Percentiles rank a stretch among this genome's conserved stretches.
phyloP scores from a whole-genome alignment of 2,329 filamentous ascomycete genomes.

The Penicillium sp. region DNA sequence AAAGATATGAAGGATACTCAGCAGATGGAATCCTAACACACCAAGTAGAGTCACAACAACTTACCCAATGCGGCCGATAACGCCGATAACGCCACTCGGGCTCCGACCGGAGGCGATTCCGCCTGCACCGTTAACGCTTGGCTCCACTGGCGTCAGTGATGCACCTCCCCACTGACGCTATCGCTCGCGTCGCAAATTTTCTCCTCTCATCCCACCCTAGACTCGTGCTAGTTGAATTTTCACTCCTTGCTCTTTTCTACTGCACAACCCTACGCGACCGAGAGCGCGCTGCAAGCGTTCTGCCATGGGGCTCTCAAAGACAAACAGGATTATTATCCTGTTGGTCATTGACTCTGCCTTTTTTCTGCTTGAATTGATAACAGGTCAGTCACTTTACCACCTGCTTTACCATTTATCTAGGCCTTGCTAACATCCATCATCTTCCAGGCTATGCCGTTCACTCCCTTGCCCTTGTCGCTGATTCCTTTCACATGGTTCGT shows the following conservation, averaged over 20 bases:
- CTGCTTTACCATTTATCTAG: not conserved
- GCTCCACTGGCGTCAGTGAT: slow-evolving; percentile 14
- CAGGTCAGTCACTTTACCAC: slow-evolving; percentile 47
- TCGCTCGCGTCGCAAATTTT: slow-evolving; percentile 5
- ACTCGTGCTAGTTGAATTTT: not conserved
- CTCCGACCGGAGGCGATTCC: slow-evolving; percentile 16
- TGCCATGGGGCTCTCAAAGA: slow-evolving; percentile 82
- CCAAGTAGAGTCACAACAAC: too few relatives aligned
- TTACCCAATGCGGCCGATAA: not conserved
- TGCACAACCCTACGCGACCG: slow-evolving; percentile 18
- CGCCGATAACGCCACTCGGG: slow-evolving; percentile 13
- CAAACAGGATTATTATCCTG: slow-evolving; percentile 85
- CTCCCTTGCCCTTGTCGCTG: slow-evolving; percentile 87
- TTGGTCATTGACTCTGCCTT: slow-evolving; percentile 83
- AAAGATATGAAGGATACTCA: too few relatives aligned
- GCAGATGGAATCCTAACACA: too few relatives aligned
- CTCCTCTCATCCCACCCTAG: slow-evolving; percentile 1
- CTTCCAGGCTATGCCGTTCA: slow-evolving; percentile 67
- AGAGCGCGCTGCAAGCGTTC: slow-evolving; percentile 16
- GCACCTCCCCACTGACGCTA: slow-evolving; percentile 4
- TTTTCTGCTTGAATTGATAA: slow-evolving; percentile 81
- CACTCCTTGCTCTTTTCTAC: slow-evolving; percentile 5
- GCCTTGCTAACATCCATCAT: slow-evolving; percentile 11
- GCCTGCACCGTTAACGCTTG: slow-evolving; percentile 8
- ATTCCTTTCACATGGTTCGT: slow-evolving; percentile 94